Conservation (phyloP, 352 stramenopile species). For the Pythium pectinolyticum region DNA sequence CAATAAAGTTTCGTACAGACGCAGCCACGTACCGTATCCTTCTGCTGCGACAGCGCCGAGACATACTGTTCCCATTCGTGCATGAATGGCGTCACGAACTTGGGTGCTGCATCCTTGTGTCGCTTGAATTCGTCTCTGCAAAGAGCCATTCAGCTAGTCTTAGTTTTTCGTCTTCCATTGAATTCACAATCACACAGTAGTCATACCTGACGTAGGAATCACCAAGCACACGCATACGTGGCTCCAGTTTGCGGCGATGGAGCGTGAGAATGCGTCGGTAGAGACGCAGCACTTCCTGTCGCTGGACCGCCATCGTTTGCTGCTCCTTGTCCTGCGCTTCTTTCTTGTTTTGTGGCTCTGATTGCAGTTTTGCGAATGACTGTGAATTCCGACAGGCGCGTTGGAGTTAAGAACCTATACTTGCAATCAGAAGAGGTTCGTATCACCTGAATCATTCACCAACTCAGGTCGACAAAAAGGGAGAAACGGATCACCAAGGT, state of each 20-base stretch:
- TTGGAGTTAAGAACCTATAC: conserved; percentile 13
- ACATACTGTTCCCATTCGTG: conserved; percentile 80
- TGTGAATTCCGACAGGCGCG: conserved; percentile 17
- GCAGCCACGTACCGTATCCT: conserved; percentile 47
- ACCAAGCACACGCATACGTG: conserved; percentile 81
- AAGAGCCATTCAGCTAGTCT: neutral
- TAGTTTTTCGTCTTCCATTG: neutral
- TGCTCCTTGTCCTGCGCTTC: neutral
- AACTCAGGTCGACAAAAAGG: neutral
- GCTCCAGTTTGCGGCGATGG: conserved; percentile 68
- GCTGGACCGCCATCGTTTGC: conserved; percentile 32
- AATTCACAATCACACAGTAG: neutral
- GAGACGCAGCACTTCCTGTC: conserved; percentile 55
- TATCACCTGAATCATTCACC: conserved; percentile 9
- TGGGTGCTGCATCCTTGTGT: conserved; percentile 71
- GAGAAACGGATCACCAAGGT: conserved; percentile 4
- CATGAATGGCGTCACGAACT: conserved; percentile 80
- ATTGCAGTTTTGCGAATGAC: conserved; percentile 2
- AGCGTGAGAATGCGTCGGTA: conserved; percentile 82
- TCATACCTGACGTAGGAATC: conserved; percentile 76
- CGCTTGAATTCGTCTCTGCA: conserved; percentile 79
- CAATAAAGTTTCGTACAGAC: no score
- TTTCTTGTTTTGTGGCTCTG: neutral
- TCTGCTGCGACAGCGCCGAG: conserved; percentile 45
- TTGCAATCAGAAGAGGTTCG: neutral